Conservation (phyloP, 139 green algal genomes). For the Zygnema circumcarinatum region DNA sequence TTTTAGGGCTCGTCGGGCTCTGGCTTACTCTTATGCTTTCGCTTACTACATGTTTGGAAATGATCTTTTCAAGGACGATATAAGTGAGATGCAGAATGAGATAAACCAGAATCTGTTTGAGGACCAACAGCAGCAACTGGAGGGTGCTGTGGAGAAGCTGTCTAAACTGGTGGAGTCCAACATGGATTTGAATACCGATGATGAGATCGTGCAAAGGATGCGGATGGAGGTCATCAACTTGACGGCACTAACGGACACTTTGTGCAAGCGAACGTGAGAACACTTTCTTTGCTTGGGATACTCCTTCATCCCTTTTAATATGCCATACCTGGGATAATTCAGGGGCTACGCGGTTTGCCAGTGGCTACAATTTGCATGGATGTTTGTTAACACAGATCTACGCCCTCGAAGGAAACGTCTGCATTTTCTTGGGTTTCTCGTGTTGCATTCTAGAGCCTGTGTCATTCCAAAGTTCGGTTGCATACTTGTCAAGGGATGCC, state of each 20-base stretch:
- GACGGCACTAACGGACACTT: conserved; percentile 58
- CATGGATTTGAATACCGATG: conserved; percentile 32
- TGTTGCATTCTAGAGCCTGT: too few relatives aligned
- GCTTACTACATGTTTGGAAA: conserved; percentile 90
- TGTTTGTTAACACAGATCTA: too few relatives aligned
- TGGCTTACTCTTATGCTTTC: conserved; percentile 84
- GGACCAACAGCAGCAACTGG: conserved; percentile 83
- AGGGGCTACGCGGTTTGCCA: too few relatives aligned
- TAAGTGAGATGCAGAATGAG: conserved; percentile 72
- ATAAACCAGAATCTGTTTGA: conserved; percentile 89
- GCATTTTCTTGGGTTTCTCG: too few relatives aligned
- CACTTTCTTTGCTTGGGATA: neutral
- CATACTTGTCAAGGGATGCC: too few relatives aligned
- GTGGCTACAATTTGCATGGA: too few relatives aligned
- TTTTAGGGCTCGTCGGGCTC: conserved; percentile 70
- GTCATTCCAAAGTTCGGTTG: too few relatives aligned
- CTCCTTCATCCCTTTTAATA: neutral
- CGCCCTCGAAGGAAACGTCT: too few relatives aligned
- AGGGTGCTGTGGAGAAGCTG: conserved; percentile 67
- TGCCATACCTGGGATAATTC: too few relatives aligned
- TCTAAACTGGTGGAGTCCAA: conserved; percentile 29
- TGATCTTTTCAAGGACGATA: conserved; percentile 76
- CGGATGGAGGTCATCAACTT: conserved; percentile 80
- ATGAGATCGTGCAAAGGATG: conserved; percentile 31
- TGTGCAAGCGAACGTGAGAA: conserved; percentile 54